phyloP scores from a whole-genome alignment of 2,329 filamentous ascomycete species.

The Penicillium fuscoglaucum region DNA sequence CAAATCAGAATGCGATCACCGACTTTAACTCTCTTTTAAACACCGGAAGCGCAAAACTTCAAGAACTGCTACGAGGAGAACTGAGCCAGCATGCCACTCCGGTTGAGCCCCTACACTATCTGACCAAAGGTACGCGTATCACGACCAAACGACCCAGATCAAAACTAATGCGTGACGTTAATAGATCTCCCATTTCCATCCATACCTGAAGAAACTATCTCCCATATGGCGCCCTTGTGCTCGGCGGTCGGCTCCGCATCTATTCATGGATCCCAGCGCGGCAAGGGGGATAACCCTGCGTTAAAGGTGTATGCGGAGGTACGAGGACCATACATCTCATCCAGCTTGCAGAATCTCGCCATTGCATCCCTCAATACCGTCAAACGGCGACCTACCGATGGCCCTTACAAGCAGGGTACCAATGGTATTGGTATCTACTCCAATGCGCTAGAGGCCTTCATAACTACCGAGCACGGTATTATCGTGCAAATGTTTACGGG shows the following conservation, averaged over 20 bases:
- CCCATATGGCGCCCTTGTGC: slow-evolving; percentile 76
- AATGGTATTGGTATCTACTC: slow-evolving; percentile 92
- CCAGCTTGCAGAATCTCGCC: slow-evolving; percentile 80
- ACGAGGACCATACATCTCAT: slow-evolving; percentile 80
- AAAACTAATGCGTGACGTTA: slow-evolving; percentile 6
- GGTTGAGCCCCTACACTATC: slow-evolving; percentile 86
- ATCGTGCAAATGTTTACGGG: slow-evolving; percentile 82
- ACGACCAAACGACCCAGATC: not conserved
- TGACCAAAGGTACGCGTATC: slow-evolving; percentile 72
- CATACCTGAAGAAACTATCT: slow-evolving; percentile 72
- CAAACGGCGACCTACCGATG: slow-evolving; percentile 72
- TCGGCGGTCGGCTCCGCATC: slow-evolving; percentile 68
- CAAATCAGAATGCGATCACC: slow-evolving; percentile 83
- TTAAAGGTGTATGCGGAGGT: slow-evolving; percentile 82
- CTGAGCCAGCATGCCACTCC: slow-evolving; percentile 75
- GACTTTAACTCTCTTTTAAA: slow-evolving; percentile 77
- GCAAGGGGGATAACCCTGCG: slow-evolving; percentile 65
- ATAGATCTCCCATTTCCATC: slow-evolving; percentile 72
- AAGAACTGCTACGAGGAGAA: slow-evolving; percentile 77
- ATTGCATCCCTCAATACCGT: slow-evolving; percentile 81
- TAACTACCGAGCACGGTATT: slow-evolving; percentile 85
- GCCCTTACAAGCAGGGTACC: slow-evolving; percentile 81
- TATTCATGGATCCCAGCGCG: slow-evolving; percentile 52
- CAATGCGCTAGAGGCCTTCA: slow-evolving; percentile 81
- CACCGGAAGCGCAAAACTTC: slow-evolving; percentile 77